phyloP scores from a whole-genome alignment of 2,329 filamentous ascomycete species.

The Coniella vitis region DNA sequence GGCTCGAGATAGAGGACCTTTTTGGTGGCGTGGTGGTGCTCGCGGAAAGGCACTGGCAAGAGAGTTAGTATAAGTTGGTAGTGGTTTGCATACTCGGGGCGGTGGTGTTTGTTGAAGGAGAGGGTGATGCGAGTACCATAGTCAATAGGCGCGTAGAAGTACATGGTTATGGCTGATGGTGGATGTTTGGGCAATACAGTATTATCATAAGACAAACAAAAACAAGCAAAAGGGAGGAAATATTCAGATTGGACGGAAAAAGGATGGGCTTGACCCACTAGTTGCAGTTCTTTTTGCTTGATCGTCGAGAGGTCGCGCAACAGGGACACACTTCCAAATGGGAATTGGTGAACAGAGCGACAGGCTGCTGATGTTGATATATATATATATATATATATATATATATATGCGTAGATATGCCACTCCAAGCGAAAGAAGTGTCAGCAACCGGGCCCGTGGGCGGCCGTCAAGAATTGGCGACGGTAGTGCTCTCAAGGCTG shows the following conservation, averaged over 20 bases:
- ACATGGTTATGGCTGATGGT: conserved; percentile 9
- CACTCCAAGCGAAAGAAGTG: too few relatives aligned
- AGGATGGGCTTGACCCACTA: not conserved
- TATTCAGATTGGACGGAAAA: too few relatives aligned
- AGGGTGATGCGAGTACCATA: conserved; percentile 6
- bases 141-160: conserved; percentile 12
- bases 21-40: conserved; percentile 25
- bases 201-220: not conserved
- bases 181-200: not conserved
- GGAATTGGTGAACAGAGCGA: too few relatives aligned
- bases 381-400: too few relatives aligned
- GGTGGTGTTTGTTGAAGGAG: too few relatives aligned
- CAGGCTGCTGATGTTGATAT: too few relatives aligned
- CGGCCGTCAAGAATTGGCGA: too few relatives aligned
- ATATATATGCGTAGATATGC: too few relatives aligned
- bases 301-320: too few relatives aligned
- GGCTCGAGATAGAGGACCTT: conserved; percentile 37
- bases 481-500: too few relatives aligned
- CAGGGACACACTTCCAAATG: too few relatives aligned
- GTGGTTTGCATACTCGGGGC: not conserved
- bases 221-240: not conserved
- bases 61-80: not conserved
- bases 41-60: conserved; percentile 1
- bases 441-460: too few relatives aligned
- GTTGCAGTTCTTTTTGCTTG: not conserved